Evolutionary conservation across 2,329 filamentous ascomycete species (phyloP), one percentile per base, ranked within the genome.

Genomic region (Epicoccum sorghinum): DNA sequence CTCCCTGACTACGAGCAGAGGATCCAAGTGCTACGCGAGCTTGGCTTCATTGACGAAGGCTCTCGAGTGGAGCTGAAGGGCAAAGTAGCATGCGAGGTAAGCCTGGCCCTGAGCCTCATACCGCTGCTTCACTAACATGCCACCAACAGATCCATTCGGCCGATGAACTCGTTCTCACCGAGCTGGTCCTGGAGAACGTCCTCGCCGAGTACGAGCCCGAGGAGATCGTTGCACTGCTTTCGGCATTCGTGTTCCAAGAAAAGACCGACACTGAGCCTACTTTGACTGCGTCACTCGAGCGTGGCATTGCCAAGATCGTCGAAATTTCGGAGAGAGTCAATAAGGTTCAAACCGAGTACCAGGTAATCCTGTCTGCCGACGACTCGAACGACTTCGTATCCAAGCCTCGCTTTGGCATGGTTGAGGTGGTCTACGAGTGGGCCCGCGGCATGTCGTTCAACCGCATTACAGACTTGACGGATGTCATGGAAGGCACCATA

Each of bases 371-470:
- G 54, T 90, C 90, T 0, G 84, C 89, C 1, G 93, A 98, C 50
- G 93, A 97, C 71, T 89, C 88, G 53, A 96, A 96, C 67, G 93
- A 98, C 75, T 97, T 97, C 69, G 89, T 90, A 32, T 91, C 87
- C 55, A 84, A 88, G 49, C 91, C 93, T 2, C 85, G 93, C 8
- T 99, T 99, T 71, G 95, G 93, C 1, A 83, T 99, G 51, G 92
- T 96, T 72, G 95, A 99, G 75, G 95, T 99, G 0, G 96, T 99
- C 30, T 97, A 98, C 73, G 95, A 99, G 75, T 99, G 95, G 95
- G 95, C 95, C 8, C 83, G 91, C 44, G 95, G 95, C 24, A 98
- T 98, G 91, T 93, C 90, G 47, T 99, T 99, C 82, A 96, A 96
- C 77, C 93, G 95, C 61, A 99, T 99, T 64, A 98, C 93, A 0